Evolutionary conservation across 2,329 filamentous ascomycete species (phyloP).

Genomic region (Cercospora berteroae): DNA sequence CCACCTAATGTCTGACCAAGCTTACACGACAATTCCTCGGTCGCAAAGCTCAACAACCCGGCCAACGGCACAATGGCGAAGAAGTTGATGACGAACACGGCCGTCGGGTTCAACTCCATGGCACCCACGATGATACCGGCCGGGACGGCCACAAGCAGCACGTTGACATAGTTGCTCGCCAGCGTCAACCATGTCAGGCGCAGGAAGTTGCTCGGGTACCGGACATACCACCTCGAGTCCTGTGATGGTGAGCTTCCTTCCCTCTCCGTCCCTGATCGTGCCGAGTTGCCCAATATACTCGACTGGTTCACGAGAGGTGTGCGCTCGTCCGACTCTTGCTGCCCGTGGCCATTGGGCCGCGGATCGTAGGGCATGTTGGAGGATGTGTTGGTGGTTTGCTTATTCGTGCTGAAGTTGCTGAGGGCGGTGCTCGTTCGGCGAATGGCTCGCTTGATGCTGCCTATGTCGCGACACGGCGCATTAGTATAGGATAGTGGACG

Average conservation of each 20-base stretch:
- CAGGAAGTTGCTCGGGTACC: constrained; percentile 25
- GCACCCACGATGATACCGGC: constrained; percentile 67
- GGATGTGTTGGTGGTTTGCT: constrained; percentile 5
- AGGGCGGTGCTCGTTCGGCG: constrained; percentile 27
- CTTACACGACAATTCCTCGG: constrained; percentile 71
- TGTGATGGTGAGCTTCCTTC: constrained; percentile 17
- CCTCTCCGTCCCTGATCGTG: constrained; percentile 10
- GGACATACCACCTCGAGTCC: constrained; percentile 25
- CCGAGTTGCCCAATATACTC: constrained; percentile 22
- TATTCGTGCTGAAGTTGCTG: constrained; percentile 14
- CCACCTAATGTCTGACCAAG: constrained; percentile 73
- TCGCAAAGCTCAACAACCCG: constrained; percentile 71
- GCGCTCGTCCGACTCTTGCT: constrained; percentile 27
- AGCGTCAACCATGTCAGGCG: constrained; percentile 43
- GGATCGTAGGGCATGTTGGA: constrained; percentile 16
- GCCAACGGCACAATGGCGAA: constrained; percentile 76
- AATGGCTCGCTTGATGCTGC: constrained; percentile 26
- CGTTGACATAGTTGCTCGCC: constrained; percentile 61
- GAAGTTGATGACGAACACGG: constrained; percentile 75
- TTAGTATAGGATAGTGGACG: background rate
- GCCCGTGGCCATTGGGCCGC: constrained; percentile 23
- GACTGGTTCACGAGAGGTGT: constrained; percentile 31
- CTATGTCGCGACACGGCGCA: constrained; percentile 2
- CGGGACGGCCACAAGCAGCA: constrained; percentile 70
- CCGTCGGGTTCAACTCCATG: constrained; percentile 61